Evolutionary conservation across 441 rosid species (phyloP).

Genomic region (Brassica balearica): DNA sequence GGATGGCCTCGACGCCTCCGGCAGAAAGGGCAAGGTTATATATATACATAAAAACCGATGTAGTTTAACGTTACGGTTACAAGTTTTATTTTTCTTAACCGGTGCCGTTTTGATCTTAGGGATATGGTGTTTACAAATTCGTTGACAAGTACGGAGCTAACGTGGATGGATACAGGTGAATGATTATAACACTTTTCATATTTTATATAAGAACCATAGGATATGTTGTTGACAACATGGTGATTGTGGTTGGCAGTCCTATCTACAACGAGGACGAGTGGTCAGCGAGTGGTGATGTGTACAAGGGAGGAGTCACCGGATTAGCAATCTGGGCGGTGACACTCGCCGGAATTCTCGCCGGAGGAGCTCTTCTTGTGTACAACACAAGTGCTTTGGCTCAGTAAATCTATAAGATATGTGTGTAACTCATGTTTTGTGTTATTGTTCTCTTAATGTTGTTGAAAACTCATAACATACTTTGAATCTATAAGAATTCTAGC

Average conservation of each 20-base stretch:
- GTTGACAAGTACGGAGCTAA: slow-evolving; percentile 98
- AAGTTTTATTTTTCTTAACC: background rate
- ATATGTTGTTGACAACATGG: background rate
- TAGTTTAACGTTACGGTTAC: background rate
- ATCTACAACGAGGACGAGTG: slow-evolving; percentile 75
- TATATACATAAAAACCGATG: background rate
- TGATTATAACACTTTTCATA: background rate
- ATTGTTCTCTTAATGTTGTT: slow-evolving; percentile 14
- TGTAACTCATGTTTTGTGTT: background rate
- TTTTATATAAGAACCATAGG: background rate
- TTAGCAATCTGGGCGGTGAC: slow-evolving; percentile 95
- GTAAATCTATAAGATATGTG: slow-evolving; percentile 42
- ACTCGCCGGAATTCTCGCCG: slow-evolving; percentile 75
- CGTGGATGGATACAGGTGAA: slow-evolving; percentile 92
- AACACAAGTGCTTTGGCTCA: slow-evolving; percentile 90
- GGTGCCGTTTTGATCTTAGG: slow-evolving; percentile 51
- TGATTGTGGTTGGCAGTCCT: slow-evolving; percentile 59
- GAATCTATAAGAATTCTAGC: slow-evolving; percentile 22
- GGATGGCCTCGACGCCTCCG: slow-evolving; percentile 82
- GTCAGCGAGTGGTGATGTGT: slow-evolving; percentile 84
- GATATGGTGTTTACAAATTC: slow-evolving; percentile 94
- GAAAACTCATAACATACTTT: slow-evolving; percentile 37
- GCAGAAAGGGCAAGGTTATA: slow-evolving; percentile 73
- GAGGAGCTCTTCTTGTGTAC: slow-evolving; percentile 95
- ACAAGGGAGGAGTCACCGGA: slow-evolving; percentile 82